phyloP scores from a whole-genome alignment of 73 alveolate genomes.

The Paraurostyla sp. region DNA sequence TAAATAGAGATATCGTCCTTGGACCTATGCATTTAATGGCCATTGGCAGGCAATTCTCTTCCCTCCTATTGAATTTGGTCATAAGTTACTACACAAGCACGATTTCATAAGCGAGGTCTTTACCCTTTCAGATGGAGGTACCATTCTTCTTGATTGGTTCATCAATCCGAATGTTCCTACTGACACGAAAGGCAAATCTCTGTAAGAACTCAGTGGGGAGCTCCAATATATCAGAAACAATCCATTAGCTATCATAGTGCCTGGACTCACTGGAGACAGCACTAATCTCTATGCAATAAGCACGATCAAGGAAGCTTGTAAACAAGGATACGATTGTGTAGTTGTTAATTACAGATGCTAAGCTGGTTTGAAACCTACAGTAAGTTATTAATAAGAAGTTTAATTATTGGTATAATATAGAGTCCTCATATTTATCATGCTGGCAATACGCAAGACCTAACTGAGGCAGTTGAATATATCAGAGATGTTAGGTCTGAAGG shows the following conservation, averaged over 20 bases:
- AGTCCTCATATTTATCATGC: conserved; percentile 64
- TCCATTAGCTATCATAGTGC: conserved; percentile 48
- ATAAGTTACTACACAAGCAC: neutral
- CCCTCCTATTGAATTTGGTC: conserved; percentile 21
- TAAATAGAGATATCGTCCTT: conserved; percentile 42
- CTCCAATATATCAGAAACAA: neutral
- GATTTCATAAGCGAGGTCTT: conserved; percentile 32
- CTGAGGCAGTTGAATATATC: conserved; percentile 60
- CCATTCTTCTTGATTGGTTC: conserved; percentile 57
- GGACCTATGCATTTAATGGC: conserved; percentile 49
- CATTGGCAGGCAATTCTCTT: conserved; percentile 49
- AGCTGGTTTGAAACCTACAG: conserved; percentile 52
- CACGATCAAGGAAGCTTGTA: conserved; percentile 54
- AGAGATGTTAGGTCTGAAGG: neutral
- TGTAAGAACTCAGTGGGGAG: too few species aligned
- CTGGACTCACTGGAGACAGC: conserved; percentile 77
- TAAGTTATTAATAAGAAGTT: too few species aligned
- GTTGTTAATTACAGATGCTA: conserved; percentile 75
- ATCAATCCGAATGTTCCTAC: neutral
- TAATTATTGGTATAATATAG: neutral
- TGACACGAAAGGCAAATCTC: neutral
- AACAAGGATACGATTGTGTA: conserved; percentile 67
- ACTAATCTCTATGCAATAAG: conserved; percentile 36
- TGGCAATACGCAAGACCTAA: conserved; percentile 34
- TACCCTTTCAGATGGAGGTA: conserved; percentile 47